Evolutionary conservation across 2,329 filamentous ascomycete species (phyloP), one percentile per base, ranked within the genome.

Genomic region (Pseudonectria buxi): DNA sequence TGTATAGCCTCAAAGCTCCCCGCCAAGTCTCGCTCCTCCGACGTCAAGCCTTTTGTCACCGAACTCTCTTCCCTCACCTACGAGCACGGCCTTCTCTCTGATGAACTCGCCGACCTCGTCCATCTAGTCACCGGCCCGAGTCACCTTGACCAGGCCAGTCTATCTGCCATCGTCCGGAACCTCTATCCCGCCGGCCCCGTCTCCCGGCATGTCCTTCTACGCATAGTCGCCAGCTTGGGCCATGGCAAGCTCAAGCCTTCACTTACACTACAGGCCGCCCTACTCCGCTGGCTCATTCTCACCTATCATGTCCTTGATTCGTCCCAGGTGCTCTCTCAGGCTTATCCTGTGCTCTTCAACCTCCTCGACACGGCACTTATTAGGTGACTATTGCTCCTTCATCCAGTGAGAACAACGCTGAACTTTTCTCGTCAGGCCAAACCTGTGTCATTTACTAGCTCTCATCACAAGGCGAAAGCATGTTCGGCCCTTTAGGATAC

Each of bases 401-500:
- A n/a, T 15, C 3, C 4, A 10, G 12, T 10, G 14, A 7, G 7
- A 24, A 10, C 25, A 6, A 14, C 30, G 22, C 15, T 40, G 53
- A 59, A 52, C 49, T 48, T 26, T 51, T 31, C 14, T 24, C 16
- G 35, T 24, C 36, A 74, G 75, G 37, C 66, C 74, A 10, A 68
- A 73, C 43, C 56, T 92, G 32, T 89, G 86, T 53, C 85, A 94
- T 61, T 60, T 94, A 25, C 68, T 94, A 14, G 86, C 84, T 4
- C 60, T 90, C 22, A 77, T 90, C 30, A 94, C 87, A 30, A 71
- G 85, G 37, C 78, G 87, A 37, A 86, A 80, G 53, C 86, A 94
- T 61, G 86, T 94, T 29, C 80, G 82, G 44, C 86, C 86, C 2
- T 89, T 87, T 54, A 74, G 87, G 39, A 89, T 94, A 39, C 86